These are phyloP conservation scores for Puccinia novopanici DNA, from an alignment of 1,284 basidiomycete genomes.

Conservation along the genomic window DNA sequence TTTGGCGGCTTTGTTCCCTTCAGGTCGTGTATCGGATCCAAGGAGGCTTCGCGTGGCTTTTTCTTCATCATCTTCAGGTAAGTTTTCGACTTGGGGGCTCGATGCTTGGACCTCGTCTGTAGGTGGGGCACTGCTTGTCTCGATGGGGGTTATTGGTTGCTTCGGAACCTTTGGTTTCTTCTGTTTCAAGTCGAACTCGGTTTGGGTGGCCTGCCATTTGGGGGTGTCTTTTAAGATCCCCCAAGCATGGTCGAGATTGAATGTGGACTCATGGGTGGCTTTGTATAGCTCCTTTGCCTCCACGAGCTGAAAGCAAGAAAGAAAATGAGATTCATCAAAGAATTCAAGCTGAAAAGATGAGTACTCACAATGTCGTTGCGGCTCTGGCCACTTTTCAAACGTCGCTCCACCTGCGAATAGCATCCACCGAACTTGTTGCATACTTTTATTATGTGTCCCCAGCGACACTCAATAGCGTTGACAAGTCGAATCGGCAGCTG, in stretches of 20 bases:
- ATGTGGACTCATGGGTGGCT: not conserved
- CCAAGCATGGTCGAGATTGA: conserved; percentile 11
- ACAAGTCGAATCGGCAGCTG: not conserved
- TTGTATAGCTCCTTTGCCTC: conserved; percentile 28
- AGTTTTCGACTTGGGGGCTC: not conserved
- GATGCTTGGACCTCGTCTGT: not conserved
- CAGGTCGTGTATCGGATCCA: not conserved
- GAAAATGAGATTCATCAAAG: not conserved
- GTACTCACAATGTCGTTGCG: not conserved
- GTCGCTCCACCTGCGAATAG: not conserved
- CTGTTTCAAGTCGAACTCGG: not conserved
- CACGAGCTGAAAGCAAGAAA: not conserved
- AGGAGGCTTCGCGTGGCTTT: not conserved
- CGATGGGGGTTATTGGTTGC: not conserved
- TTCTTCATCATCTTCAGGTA: not conserved
- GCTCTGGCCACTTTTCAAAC: not conserved
- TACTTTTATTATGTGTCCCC: conserved; percentile 1
- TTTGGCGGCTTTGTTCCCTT: conserved; percentile 1
- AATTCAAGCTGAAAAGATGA: not conserved
- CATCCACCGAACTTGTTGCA: conserved; percentile 1
- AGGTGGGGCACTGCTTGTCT: not conserved
- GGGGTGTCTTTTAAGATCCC: conserved; percentile 20
- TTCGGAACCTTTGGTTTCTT: not conserved
- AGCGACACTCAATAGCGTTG: not conserved
- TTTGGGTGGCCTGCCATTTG: conserved; percentile 10